Evolutionary conservation across 768 basidiomycete genomes (phyloP), one percentile per base, ranked within the genome.

Genomic region (Xerocomellus intermedius): DNA sequence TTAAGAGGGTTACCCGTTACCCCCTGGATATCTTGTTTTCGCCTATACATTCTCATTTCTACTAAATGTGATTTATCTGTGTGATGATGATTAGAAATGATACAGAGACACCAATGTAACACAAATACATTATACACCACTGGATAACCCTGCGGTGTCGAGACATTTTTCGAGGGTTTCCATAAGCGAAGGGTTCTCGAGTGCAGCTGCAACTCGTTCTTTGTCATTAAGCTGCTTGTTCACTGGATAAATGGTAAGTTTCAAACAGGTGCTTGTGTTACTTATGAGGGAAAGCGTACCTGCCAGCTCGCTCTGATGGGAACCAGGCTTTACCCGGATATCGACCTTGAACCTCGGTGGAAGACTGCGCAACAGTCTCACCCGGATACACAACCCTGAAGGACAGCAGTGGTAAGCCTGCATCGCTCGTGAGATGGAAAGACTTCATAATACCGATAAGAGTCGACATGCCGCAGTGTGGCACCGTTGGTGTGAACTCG

Each of bases 141-240:
- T 52, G 24, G 46, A 36, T 35, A 7, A 48, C 9, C 42, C 63
- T 35, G 72, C 77, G 8, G 76, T 77, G 12, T 74, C 71, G 21
- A 91, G 74, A 66, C 86, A 88, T 32, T 87, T 86, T 69, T 98
- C 95, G 10, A 99, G 84, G 0, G 92, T 91, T 51, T 89, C 87
- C 2, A 98, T 69, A 5, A 99, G 79, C 28, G 87, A 82, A 3
- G 84, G 80, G 72, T 98, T 98, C 72, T 99, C 97, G 45, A 98
- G 78, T 2, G 97, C 97, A 12, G 97, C 97, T 24, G 94, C 94
- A 2, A 98, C 97, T 38, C 97, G 81, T 73, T 99, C 97, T 73
- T 99, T 99, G 75, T 99, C 97, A 64, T 99, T 99, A 33, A 99
- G 79, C 66, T 99, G 97, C 70, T 98, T 98, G 74, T 98, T 99